These are phyloP conservation scores for Claviceps africana DNA, from an alignment of 2,329 filamentous ascomycete species.

Conservation along the genomic window DNA sequence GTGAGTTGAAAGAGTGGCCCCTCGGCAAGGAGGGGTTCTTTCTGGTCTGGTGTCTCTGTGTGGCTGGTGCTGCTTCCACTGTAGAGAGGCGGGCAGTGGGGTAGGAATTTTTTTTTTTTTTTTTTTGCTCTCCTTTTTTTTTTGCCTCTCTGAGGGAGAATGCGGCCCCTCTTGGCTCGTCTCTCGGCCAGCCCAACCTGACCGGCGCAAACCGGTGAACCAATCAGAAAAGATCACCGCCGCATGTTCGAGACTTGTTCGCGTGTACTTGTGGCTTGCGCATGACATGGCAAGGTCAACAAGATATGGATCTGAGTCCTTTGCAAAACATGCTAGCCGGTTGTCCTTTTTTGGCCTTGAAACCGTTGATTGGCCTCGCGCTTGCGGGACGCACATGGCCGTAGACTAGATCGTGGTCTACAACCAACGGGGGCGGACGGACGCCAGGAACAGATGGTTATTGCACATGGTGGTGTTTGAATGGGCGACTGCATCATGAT, in stretches of 20 bases:
- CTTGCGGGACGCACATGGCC: too few species aligned
- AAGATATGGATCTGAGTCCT: not conserved
- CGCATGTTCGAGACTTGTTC: not conserved
- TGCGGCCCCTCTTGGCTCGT: not conserved
- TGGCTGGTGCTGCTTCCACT: too few species aligned
- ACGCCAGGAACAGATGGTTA: too few species aligned
- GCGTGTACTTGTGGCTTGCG: not conserved
- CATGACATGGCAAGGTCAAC: not conserved
- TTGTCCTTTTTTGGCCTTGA: too few species aligned
- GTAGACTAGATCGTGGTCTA: too few species aligned
- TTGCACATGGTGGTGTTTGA: too few species aligned
- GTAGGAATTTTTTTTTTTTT: not conserved
- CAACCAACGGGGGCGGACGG: too few species aligned
- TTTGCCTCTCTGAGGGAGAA: not conserved
- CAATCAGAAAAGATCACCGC: not conserved
- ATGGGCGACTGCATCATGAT: too few species aligned
- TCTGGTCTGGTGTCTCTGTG: too few species aligned
- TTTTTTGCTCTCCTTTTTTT: not conserved
- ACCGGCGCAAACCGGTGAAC: not conserved
- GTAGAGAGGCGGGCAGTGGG: not conserved
- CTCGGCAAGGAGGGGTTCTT: not conserved
- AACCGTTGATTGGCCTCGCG: not conserved
- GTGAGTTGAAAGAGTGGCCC: slow-evolving; percentile 1
- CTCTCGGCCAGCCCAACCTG: not conserved
- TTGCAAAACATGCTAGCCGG: too few species aligned